phyloP scores from a whole-genome alignment of 352 stramenopile genomes.

The Plasmopara viticola region DNA sequence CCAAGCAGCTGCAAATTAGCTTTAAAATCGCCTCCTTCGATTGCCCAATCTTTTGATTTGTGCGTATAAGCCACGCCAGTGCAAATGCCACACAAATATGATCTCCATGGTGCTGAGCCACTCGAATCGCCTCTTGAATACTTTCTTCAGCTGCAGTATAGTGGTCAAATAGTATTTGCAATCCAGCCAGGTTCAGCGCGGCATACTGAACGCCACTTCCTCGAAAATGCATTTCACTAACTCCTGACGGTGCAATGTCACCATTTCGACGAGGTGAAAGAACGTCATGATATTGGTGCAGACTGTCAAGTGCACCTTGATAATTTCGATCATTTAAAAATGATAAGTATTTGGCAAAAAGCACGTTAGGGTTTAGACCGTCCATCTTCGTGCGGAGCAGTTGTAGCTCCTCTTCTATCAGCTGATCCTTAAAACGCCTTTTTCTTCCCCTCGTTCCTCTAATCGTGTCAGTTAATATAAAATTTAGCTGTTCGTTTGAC shows the following conservation, averaged over 20 bases:
- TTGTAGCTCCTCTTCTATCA: conserved; percentile 16
- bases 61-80: conserved; percentile 79
- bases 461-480: conserved; percentile 44
- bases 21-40: conserved; percentile 42
- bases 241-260: conserved; percentile 1
- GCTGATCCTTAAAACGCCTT: conserved; percentile 1
- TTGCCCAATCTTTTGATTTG: conserved; percentile 57
- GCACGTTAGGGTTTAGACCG: conserved; percentile 35
- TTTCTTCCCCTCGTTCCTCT: conserved; percentile 18
- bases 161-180: conserved; percentile 85
- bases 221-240: conserved; percentile 35
- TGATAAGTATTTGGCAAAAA: conserved; percentile 87
- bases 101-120: conserved; percentile 90
- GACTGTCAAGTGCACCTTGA: conserved; percentile 75
- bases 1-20: conserved; percentile 46
- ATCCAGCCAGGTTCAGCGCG: conserved; percentile 80
- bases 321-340: conserved; percentile 80
- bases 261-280: conserved; percentile 49
- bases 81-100: conserved; percentile 90
- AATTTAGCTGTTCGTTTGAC: conserved; percentile 58
- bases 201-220: conserved; percentile 86
- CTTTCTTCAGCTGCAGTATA: conserved; percentile 67
- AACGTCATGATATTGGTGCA: conserved; percentile 94
- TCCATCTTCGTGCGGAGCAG: conserved; percentile 23
- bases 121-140: conserved; percentile 89